Evolutionary conservation across 768 basidiomycete species (phyloP).

Genomic region (Boletellus ananiceps): DNA sequence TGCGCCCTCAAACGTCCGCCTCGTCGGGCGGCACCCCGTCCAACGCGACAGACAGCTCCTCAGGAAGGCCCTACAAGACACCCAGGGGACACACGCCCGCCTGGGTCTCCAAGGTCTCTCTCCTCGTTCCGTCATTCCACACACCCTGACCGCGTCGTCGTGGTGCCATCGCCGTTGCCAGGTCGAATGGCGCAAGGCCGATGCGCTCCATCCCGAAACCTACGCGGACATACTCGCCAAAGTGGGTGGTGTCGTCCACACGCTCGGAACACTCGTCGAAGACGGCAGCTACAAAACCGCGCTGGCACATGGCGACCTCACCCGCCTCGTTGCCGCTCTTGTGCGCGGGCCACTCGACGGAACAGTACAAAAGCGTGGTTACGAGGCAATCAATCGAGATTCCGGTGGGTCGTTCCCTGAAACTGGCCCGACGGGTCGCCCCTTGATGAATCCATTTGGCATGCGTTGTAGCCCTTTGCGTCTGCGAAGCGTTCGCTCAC

Average conservation of each 20-base stretch:
- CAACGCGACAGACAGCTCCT: slow-evolving; percentile 52
- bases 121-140: slow-evolving; percentile 1
- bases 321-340: slow-evolving; percentile 47
- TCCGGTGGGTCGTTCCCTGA: slow-evolving; percentile 54
- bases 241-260: slow-evolving; percentile 83
- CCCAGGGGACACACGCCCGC: slow-evolving; percentile 87
- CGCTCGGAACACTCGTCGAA: slow-evolving; percentile 87
- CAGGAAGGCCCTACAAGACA: slow-evolving; percentile 79
- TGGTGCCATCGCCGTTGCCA: slow-evolving; percentile 25
- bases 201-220: slow-evolving; percentile 72
- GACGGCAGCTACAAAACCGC: slow-evolving; percentile 75
- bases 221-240: slow-evolving; percentile 65
- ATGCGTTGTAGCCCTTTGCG: slow-evolving; percentile 53
- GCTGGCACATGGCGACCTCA: slow-evolving; percentile 54
- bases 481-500: slow-evolving; percentile 71
- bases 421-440: slow-evolving; percentile 1
- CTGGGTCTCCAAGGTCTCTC: slow-evolving; percentile 72
- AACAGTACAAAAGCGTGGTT: slow-evolving; percentile 42
- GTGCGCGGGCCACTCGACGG: slow-evolving; percentile 54
- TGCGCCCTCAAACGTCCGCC: slow-evolving; percentile 23
- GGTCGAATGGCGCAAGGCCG: slow-evolving; percentile 86
- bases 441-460: slow-evolving; percentile 9
- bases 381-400: slow-evolving; percentile 85
- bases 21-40: neutral
- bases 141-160: neutral